Percentiles rank a stretch among this genome's conserved stretches.
These are phyloP conservation scores for Colletotrichum falcatum DNA, from an alignment of 2,329 filamentous ascomycete species.

Conservation along the genomic window DNA sequence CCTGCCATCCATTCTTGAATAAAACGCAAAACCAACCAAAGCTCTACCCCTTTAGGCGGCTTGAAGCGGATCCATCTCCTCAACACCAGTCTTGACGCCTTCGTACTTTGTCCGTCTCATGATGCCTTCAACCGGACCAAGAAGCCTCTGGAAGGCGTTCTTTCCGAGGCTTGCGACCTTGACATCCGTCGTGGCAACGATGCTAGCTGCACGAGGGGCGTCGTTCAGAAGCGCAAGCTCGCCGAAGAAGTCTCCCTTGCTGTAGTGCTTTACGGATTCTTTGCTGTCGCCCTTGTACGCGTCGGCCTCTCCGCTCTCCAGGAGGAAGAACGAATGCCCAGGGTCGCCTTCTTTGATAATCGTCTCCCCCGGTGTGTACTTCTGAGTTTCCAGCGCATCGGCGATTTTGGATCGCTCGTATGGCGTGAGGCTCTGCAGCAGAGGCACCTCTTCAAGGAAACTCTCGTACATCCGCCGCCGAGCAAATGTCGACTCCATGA, in stretches of 20 bases:
- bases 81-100: constrained; percentile 70
- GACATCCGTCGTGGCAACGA: constrained; percentile 85
- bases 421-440: constrained; percentile 83
- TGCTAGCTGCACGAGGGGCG: constrained; percentile 89
- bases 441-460: constrained; percentile 92
- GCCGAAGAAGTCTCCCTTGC: constrained; percentile 96
- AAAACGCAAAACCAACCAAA: constrained; percentile 23
- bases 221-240: constrained; percentile 95
- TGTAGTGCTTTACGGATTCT: constrained; percentile 81
- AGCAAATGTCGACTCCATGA: constrained; percentile 98
- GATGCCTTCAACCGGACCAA: constrained; percentile 94
- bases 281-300: constrained; percentile 83
- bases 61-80: constrained; percentile 76
- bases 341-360: constrained; percentile 95
- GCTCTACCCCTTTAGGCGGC: constrained; percentile 43
- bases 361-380: constrained; percentile 80
- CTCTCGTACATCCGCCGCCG: constrained; percentile 96
- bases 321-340: constrained; percentile 90
- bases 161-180: constrained; percentile 95
- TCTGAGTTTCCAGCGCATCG: constrained; percentile 92
- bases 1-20: constrained; percentile 34
- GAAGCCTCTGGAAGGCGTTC: constrained; percentile 91
- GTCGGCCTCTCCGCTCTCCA: constrained; percentile 88
- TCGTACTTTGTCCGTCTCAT: constrained; percentile 83
- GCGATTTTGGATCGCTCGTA: constrained; percentile 99